A percentile compares a stretch with the other conserved stretches of the same genome.
These are phyloP conservation scores for Phyllostachys edulis DNA, from an alignment of 176 grass and related monocot genomes.

Conservation along the genomic window DNA sequence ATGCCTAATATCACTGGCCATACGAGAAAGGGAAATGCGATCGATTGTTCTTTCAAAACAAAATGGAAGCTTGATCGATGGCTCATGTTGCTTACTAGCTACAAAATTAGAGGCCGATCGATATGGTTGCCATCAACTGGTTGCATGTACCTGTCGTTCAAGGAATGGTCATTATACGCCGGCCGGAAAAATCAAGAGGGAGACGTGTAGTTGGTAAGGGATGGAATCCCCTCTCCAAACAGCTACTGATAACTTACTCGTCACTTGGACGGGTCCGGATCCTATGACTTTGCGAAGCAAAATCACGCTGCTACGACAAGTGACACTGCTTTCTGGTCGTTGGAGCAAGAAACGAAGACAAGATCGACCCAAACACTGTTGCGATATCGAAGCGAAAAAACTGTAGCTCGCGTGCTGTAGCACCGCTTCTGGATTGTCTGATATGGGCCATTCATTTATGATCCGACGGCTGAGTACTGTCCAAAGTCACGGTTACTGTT, in stretches of 20 bases:
- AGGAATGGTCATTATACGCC: not conserved
- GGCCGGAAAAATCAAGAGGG: not conserved
- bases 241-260: not conserved
- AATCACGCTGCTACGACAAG: no score
- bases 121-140: not conserved
- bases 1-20: not conserved
- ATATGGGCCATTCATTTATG: no score
- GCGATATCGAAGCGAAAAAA: no score
- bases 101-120: not conserved
- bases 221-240: conserved; percentile 25
- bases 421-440: no score
- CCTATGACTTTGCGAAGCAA: no score
- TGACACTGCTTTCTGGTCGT: no score
- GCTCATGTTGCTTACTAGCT: not conserved
- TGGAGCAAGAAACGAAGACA: no score
- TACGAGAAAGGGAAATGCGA: not conserved
- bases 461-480: no score
- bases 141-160: not conserved
- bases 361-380: no score
- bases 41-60: not conserved
- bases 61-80: not conserved
- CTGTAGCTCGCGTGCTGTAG: no score
- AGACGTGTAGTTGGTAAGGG: conserved; percentile 38
- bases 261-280: not conserved
- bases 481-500: no score